These are phyloP conservation scores for Russula griseocarnosa DNA, from an alignment of 768 basidiomycete species.

Conservation along the genomic window DNA sequence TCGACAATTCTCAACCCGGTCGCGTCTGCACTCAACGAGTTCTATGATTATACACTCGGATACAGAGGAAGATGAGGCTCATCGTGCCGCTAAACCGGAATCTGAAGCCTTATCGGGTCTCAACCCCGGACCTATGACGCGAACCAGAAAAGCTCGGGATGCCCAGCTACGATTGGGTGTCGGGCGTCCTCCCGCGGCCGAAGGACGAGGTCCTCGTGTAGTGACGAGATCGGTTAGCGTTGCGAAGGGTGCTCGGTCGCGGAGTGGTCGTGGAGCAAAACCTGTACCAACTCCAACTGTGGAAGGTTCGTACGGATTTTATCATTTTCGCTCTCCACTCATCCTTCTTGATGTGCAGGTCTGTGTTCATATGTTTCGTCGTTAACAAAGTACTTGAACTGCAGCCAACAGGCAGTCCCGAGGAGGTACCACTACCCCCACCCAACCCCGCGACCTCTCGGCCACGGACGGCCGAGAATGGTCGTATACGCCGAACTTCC, in stretches of 20 bases:
- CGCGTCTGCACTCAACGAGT: slow-evolving; percentile 27
- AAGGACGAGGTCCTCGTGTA: slow-evolving; percentile 61
- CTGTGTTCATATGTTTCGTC: slow-evolving; percentile 4
- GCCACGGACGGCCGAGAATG: slow-evolving; percentile 8
- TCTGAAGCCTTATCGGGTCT: slow-evolving; percentile 30
- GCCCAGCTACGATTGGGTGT: slow-evolving; percentile 66
- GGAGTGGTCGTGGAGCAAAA: slow-evolving; percentile 47
- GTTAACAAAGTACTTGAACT: slow-evolving; percentile 7
- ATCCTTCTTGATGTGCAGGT: slow-evolving; percentile 14
- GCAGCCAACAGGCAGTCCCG: slow-evolving; percentile 9
- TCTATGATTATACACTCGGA: slow-evolving; percentile 29
- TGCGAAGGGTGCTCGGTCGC: slow-evolving; percentile 48
- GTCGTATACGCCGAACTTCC: slow-evolving; percentile 2
- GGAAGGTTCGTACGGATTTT: slow-evolving; percentile 34
- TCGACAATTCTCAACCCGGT: slow-evolving; percentile 19
- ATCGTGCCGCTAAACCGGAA: slow-evolving; percentile 30
- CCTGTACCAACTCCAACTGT: slow-evolving; percentile 54
- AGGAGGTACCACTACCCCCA: slow-evolving; percentile 12
- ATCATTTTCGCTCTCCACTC: not conserved
- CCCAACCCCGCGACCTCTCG: slow-evolving; percentile 4
- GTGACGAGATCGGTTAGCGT: slow-evolving; percentile 56
- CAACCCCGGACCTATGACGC: slow-evolving; percentile 35
- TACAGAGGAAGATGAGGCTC: slow-evolving; percentile 25
- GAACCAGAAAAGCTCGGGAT: slow-evolving; percentile 69
- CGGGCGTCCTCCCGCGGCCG: slow-evolving; percentile 61